Percentiles rank a stretch among this genome's conserved stretches.
These are phyloP conservation scores for Exserohilum turcica DNA, from an alignment of 2,329 filamentous ascomycete species.

Conservation along the genomic window DNA sequence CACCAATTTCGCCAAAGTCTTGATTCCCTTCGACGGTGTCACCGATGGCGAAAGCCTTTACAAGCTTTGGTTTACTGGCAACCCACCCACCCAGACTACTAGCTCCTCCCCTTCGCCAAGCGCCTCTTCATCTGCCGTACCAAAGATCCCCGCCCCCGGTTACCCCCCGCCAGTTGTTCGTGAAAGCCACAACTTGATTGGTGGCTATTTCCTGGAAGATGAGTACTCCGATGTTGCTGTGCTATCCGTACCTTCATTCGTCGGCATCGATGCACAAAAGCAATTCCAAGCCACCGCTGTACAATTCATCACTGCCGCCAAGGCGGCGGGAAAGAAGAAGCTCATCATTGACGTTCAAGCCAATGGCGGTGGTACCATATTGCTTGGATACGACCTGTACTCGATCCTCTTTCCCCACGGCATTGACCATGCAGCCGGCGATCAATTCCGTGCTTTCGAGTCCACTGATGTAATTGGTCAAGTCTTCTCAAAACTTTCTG, in stretches of 20 bases:
- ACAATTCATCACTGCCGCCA: conserved; percentile 51
- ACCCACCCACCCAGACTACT: conserved; percentile 17
- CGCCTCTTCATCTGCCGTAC: conserved; percentile 12
- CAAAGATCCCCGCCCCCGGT: conserved; percentile 46
- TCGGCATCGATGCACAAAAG: conserved; percentile 36
- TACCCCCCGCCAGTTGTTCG: conserved; percentile 53
- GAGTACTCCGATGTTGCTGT: conserved; percentile 55
- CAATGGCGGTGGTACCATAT: conserved; percentile 64
- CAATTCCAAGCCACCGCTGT: conserved; percentile 51
- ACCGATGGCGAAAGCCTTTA: conserved; percentile 52
- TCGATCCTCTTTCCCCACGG: conserved; percentile 59
- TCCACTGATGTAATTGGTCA: conserved; percentile 53
- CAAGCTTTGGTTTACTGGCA: conserved; percentile 41
- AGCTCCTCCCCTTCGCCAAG: background rate
- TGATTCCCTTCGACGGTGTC: conserved; percentile 50
- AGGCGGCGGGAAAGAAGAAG: conserved; percentile 61
- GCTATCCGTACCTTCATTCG: conserved; percentile 52
- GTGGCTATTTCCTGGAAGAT: conserved; percentile 54
- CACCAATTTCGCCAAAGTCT: conserved; percentile 52
- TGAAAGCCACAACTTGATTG: conserved; percentile 50
- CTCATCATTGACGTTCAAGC: conserved; percentile 64
- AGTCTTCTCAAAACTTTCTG: conserved; percentile 39
- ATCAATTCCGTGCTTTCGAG: conserved; percentile 59
- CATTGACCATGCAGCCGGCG: conserved; percentile 55
- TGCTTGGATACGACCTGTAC: conserved; percentile 68